Evolutionary conservation across 1,284 basidiomycete genomes (phyloP), one percentile per base, ranked within the genome.

Genomic region (Rhodotorula mucilaginosa): DNA sequence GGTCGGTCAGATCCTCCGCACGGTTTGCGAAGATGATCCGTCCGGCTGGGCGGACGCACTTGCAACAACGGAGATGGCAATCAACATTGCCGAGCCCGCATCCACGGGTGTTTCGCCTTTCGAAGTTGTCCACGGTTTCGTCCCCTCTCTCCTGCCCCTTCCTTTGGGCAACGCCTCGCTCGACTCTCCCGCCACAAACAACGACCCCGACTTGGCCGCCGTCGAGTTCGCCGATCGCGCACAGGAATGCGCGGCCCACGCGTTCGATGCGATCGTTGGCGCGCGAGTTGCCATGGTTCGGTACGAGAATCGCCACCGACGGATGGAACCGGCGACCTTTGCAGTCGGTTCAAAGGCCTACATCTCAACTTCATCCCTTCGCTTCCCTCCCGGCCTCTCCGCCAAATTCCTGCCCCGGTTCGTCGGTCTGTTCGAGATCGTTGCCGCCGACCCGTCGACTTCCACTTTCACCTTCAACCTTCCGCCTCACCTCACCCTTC

Each of bases 1-100:
- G 8, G 57, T 79, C 10, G 76, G 77, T n/a, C 68, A 74, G 39
- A 65, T 67, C n/a, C 56, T 77, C 2, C 68, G 67, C 18, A 26
- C 51, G 19, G 64, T 63, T 51, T 29, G 23, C 61, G 69, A 70
- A 39, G 26, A 26, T 26, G 48, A 78, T 75, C 5, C 78, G 78
- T 79, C 77, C 34, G 58, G 68, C 48, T 77, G 76, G 76, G 66
- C 46, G 15, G 4, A 6, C 13, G 23, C 51, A 3, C 29, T 69
- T 5, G 6, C 61, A 12, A 19, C 49, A 7, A 51, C 56, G 23
- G 64, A 72, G 61, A 61, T 66, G 8, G 67, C 64, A 1, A 19
- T 66, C 49, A 72, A 72, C 67, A 39, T 34, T 13, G 47, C 65
- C 1, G 18, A 23, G 1, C 26, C 59, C 1, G 18, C 66, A 0